Evolutionary conservation across 768 basidiomycete species (phyloP).

Genomic region (Dendrothele bispora): DNA sequence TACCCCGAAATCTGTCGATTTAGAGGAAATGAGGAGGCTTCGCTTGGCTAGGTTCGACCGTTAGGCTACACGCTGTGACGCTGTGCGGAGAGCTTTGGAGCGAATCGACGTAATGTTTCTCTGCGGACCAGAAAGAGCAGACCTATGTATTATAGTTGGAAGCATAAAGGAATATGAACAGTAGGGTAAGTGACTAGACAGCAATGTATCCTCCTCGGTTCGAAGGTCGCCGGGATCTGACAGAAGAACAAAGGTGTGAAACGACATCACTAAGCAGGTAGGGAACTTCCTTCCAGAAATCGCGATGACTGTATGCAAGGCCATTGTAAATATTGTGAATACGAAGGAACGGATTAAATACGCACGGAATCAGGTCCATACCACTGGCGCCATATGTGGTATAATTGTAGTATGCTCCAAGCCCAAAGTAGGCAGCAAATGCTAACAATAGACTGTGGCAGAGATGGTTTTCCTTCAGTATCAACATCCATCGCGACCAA

Average conservation of each 20-base stretch:
- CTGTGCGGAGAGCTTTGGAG: neutral
- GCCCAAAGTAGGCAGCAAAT: conserved; percentile 65
- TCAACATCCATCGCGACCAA: neutral
- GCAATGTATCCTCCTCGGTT: conserved; percentile 76
- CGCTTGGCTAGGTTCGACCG: conserved; percentile 65
- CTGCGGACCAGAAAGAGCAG: too few species aligned
- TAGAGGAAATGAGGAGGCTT: conserved; percentile 69
- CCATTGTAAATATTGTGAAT: conserved; percentile 7
- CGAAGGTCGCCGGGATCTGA: conserved; percentile 63
- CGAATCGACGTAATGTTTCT: conserved; percentile 2
- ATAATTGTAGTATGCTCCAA: conserved; percentile 89
- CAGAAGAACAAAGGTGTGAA: conserved; percentile 72
- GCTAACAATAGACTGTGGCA: conserved; percentile 57
- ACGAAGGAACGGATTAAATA: conserved; percentile 15
- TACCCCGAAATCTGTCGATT: conserved; percentile 37
- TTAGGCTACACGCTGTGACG: conserved; percentile 15
- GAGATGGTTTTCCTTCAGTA: conserved; percentile 5
- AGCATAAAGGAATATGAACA: neutral
- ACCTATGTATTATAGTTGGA: neutral
- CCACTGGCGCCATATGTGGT: conserved; percentile 85
- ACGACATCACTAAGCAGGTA: conserved; percentile 81
- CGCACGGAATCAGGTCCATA: conserved; percentile 81
- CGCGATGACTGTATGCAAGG: conserved; percentile 61
- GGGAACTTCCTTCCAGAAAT: conserved; percentile 89
- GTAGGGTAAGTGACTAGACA: conserved; percentile 43